Conservation (phyloP, 2,329 filamentous ascomycete genomes). For the Calonectria leucothoes region DNA sequence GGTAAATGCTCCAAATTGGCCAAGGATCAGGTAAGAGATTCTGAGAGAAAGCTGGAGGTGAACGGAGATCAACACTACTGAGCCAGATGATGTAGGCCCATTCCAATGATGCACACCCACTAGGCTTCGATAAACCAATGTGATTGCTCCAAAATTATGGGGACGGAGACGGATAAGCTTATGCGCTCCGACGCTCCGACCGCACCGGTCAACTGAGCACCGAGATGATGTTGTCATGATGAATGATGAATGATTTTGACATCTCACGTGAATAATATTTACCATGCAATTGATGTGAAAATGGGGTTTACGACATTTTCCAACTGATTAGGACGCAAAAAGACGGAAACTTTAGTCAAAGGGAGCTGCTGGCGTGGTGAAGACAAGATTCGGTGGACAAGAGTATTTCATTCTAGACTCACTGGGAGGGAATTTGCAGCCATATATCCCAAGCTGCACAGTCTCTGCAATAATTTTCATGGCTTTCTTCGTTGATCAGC, state of each 20-base stretch:
- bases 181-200: not conserved
- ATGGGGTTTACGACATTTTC: too few species aligned
- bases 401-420: not conserved
- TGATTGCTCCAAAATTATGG: not conserved
- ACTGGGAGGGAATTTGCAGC: not conserved
- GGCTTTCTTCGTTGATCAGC: fast-evolving
- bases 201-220: not conserved
- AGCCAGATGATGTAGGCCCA: not conserved
- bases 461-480: too few species aligned
- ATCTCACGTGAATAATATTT: too few species aligned
- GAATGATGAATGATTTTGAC: not conserved
- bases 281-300: too few species aligned
- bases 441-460: not conserved
- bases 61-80: not conserved
- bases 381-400: not conserved
- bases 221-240: not conserved
- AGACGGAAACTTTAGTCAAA: too few species aligned
- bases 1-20: not conserved
- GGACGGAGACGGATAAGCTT: not conserved
- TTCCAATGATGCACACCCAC: not conserved
- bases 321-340: too few species aligned
- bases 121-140: not conserved
- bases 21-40: not conserved
- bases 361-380: not conserved
- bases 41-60: not conserved